These are phyloP conservation scores for Pisolithus albus DNA, from an alignment of 768 basidiomycete species.

Conservation along the genomic window DNA sequence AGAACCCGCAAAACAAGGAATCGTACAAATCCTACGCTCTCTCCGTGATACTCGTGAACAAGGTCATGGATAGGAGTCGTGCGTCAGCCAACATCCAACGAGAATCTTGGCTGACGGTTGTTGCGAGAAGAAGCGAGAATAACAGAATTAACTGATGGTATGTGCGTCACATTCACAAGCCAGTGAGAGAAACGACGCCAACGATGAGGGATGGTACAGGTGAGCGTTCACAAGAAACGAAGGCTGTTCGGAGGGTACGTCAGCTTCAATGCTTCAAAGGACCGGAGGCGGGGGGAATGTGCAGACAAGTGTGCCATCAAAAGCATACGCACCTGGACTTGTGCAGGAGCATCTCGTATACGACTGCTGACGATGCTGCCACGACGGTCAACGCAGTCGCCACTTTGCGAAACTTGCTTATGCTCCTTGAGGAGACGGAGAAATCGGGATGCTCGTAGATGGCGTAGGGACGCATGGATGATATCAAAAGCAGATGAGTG, in stretches of 20 bases:
- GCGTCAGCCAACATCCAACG: no score
- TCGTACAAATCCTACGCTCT: no score
- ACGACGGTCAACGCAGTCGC: constrained; percentile 23
- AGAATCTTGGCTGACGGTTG: no score
- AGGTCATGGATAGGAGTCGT: no score
- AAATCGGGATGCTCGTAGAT: constrained; percentile 11
- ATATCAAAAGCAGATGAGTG: not conserved
- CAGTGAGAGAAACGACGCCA: not conserved
- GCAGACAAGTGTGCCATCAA: not conserved
- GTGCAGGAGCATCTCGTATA: constrained; percentile 22
- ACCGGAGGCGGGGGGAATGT: no score
- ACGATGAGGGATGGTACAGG: not conserved
- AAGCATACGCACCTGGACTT: constrained; percentile 14
- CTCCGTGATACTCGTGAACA: no score
- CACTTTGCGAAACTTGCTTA: constrained; percentile 15
- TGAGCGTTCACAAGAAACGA: not conserved
- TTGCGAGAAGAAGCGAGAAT: no score
- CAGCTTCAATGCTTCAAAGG: no score
- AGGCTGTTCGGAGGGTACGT: not conserved
- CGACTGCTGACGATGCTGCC: constrained; percentile 27
- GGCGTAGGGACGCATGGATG: constrained; percentile 26
- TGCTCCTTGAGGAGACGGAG: constrained; percentile 2
- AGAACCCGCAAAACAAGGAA: not conserved
- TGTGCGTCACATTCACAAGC: not conserved
- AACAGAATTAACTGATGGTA: no score